phyloP scores from a whole-genome alignment of 345 rosid genomes.

The Bretschneidera sinensis region DNA sequence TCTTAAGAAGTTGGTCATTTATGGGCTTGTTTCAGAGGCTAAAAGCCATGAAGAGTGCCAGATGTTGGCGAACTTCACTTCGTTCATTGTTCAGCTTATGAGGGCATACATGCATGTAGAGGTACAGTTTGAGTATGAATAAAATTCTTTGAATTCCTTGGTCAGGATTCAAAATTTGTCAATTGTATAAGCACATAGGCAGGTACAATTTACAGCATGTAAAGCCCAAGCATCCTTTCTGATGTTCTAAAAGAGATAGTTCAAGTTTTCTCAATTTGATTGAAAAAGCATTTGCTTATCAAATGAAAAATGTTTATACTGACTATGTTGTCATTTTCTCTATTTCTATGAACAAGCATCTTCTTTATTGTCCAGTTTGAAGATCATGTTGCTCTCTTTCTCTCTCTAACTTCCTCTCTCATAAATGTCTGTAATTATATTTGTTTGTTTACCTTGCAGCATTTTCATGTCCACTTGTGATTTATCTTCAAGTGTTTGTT shows the following conservation, averaged over 20 bases:
- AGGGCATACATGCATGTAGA: slow-evolving; percentile 67
- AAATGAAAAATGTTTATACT: not conserved
- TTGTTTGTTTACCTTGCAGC: not conserved
- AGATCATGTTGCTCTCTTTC: not conserved
- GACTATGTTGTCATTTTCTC: slow-evolving; percentile 5
- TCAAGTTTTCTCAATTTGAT: not conserved
- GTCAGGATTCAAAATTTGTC: slow-evolving; percentile 15
- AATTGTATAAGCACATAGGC: slow-evolving; percentile 15
- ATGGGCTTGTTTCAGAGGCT: slow-evolving; percentile 66
- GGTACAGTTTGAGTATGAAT: slow-evolving; percentile 65
- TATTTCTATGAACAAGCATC: not conserved
- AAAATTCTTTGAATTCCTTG: slow-evolving; percentile 19
- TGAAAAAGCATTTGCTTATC: not conserved
- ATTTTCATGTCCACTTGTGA: not conserved
- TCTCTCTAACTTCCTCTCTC: not conserved
- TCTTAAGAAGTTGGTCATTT: slow-evolving; percentile 58
- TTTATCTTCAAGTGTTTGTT: not conserved
- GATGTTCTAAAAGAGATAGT: slow-evolving; percentile 9
- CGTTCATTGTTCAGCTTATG: slow-evolving; percentile 69
- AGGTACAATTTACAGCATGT: slow-evolving; percentile 10
- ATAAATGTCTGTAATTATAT: not conserved
- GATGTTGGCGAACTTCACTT: slow-evolving; percentile 60
- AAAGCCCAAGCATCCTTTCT: slow-evolving; percentile 6
- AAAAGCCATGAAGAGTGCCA: slow-evolving; percentile 63
- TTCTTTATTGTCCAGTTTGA: not conserved